Percentiles rank a stretch among this genome's conserved stretches.
Evolutionary conservation across 306 rosid species (phyloP).

Genomic region (Benincasa hispida): DNA sequence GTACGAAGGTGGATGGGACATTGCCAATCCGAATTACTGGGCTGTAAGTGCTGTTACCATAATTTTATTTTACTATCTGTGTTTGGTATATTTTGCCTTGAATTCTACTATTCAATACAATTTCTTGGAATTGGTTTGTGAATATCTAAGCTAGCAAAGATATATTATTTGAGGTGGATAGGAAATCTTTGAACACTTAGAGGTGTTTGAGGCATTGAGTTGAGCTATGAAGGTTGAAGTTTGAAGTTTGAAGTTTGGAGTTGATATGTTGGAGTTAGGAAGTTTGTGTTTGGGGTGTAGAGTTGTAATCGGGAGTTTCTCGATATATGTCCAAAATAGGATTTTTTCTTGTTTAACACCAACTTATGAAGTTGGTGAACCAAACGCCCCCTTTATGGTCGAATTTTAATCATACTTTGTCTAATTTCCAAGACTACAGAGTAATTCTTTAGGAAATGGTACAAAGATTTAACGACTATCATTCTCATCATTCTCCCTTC

Average conservation of each 20-base stretch:
- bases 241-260: no score
- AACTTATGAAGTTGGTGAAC: no score
- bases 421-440: background rate
- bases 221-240: no score
- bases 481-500: background rate
- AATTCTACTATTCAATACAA: background rate
- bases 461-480: background rate
- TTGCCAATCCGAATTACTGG: slow-evolving; percentile 75
- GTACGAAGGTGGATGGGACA: slow-evolving; percentile 85
- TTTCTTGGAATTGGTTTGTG: background rate
- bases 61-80: background rate
- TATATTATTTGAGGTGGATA: background rate
- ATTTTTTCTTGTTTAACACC: no score
- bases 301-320: no score
- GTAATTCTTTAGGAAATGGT: background rate
- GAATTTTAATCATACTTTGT: background rate
- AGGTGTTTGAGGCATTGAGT: no score
- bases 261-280: no score
- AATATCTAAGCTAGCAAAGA: background rate
- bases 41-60: slow-evolving; percentile 50
- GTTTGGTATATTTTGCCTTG: background rate
- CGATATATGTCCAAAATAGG: no score
- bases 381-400: no score
- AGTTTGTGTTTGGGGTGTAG: no score
- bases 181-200: background rate